phyloP scores from a whole-genome alignment of 257 asterid genomes.

The Solanum pennellii region DNA sequence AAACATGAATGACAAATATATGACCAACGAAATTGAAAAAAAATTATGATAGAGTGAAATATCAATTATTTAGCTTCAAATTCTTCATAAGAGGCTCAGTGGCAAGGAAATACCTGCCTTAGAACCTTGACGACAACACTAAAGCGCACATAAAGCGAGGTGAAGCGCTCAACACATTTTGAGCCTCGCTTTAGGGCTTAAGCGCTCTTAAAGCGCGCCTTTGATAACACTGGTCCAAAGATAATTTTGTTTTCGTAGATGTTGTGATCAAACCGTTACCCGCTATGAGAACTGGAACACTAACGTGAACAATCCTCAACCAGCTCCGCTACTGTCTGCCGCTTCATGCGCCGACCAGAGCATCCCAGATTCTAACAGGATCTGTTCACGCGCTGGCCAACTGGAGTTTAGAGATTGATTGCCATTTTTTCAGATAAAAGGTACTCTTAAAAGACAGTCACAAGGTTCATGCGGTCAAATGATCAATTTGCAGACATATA shows the following conservation, averaged over 20 bases:
- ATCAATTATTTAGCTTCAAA: too few relatives aligned
- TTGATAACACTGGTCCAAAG: not conserved
- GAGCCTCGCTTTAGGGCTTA: too few relatives aligned
- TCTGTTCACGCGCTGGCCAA: not conserved
- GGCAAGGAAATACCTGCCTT: too few relatives aligned
- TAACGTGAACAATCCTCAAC: not conserved
- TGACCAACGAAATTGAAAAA: too few relatives aligned
- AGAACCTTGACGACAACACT: too few relatives aligned
- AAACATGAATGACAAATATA: too few relatives aligned
- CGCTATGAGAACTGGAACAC: not conserved
- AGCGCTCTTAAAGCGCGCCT: too few relatives aligned
- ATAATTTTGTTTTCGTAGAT: not conserved
- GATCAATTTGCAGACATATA: not conserved
- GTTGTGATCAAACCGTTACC: not conserved
- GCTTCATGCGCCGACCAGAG: not conserved
- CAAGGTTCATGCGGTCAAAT: not conserved
- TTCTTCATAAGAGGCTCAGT: too few relatives aligned
- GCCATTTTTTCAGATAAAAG: not conserved
- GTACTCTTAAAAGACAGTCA: not conserved
- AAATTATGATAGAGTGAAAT: too few relatives aligned
- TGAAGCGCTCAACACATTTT: too few relatives aligned
- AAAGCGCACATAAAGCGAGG: too few relatives aligned
- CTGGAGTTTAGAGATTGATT: not conserved
- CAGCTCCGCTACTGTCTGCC: not conserved
- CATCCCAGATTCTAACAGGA: not conserved